Evolutionary conservation across 2,329 filamentous ascomycete genomes (phyloP).

Genomic region (Nemania diffusa): DNA sequence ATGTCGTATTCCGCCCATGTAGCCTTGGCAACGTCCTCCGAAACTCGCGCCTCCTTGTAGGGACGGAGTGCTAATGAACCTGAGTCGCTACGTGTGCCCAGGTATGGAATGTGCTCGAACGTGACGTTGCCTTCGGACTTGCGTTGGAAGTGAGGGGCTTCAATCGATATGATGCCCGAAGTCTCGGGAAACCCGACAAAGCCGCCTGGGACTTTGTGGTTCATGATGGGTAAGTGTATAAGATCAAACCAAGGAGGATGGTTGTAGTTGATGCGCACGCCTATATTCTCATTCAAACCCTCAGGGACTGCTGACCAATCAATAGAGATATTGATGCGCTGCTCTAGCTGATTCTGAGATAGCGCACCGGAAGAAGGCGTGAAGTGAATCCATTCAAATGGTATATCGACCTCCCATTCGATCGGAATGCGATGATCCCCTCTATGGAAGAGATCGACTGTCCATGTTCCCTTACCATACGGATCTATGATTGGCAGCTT

Average conservation of each 20-base stretch:
- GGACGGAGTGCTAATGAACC: constrained; percentile 43
- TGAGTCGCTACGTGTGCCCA: constrained; percentile 46
- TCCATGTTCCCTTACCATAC: constrained; percentile 58
- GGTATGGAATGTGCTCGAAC: constrained; percentile 47
- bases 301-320: constrained; percentile 57
- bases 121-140: constrained; percentile 40
- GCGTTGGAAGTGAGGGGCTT: constrained; percentile 44
- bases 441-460: constrained; percentile 61
- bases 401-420: constrained; percentile 53
- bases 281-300: constrained; percentile 46
- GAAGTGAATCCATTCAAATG: constrained; percentile 52
- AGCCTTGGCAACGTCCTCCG: constrained; percentile 24
- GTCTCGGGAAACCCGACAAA: constrained; percentile 50
- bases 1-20: constrained; percentile 48
- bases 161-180: constrained; percentile 50
- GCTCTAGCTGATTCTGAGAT: constrained; percentile 55
- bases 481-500: constrained; percentile 58
- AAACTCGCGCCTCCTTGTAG: constrained; percentile 41
- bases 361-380: constrained; percentile 44
- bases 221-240: constrained; percentile 42
- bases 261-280: constrained; percentile 50
- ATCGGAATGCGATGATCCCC: constrained; percentile 54
- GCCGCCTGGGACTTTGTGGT: constrained; percentile 28
- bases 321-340: constrained; percentile 57
- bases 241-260: constrained; percentile 52